A percentile compares a stretch with the other conserved stretches of the same genome.
These are phyloP conservation scores for Actinidia chinensis DNA, from an alignment of 179 eudicot genomes.

Conservation along the genomic window DNA sequence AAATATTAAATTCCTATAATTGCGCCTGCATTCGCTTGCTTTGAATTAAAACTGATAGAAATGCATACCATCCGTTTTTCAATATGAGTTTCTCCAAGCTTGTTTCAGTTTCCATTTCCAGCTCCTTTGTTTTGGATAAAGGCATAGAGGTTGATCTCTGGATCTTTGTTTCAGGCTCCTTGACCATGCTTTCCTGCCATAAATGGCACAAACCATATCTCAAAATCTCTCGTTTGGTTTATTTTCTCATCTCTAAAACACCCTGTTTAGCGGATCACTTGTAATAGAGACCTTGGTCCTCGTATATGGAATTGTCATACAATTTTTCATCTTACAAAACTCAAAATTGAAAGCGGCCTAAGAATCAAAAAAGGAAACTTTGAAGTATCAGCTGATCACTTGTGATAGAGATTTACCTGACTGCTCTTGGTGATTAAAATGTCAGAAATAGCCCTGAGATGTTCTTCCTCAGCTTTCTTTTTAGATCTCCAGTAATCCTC, in stretches of 20 bases:
- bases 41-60: background rate
- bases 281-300: no score
- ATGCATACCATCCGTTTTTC: conserved; percentile 11
- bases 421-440: conserved; percentile 2
- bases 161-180: background rate
- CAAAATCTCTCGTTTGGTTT: no score
- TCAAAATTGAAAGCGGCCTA: no score
- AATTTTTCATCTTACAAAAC: no score
- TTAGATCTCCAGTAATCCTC: conserved; percentile 67
- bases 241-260: no score
- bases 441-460: conserved; percentile 39
- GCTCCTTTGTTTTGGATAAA: background rate
- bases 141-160: no score
- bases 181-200: background rate
- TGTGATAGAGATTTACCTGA: conserved; percentile 2
- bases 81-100: background rate
- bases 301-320: no score
- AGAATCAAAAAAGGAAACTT: no score
- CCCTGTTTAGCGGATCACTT: no score
- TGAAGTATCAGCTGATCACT: no score
- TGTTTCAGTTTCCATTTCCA: background rate
- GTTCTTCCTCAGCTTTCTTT: conserved; percentile 56
- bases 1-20: no score
- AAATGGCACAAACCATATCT: background rate
- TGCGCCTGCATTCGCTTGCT: no score